Evolutionary conservation across 176 grass and related monocot genomes (phyloP), one percentile per base, ranked within the genome.

Genomic region (Tillandsia leiboldiana): DNA sequence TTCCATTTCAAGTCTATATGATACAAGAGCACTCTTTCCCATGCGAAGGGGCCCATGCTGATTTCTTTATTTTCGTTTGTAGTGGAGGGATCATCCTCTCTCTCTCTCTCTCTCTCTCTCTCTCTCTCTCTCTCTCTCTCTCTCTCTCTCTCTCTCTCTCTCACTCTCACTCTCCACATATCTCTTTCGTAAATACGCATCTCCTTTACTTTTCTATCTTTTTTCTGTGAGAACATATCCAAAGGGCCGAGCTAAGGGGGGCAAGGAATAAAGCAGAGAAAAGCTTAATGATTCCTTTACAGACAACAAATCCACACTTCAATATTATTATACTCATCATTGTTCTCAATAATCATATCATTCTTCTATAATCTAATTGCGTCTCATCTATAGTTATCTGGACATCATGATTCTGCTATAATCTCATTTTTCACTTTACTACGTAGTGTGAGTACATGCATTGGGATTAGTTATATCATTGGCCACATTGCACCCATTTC

Each of bases 1-100:
- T 47, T 54, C 27, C 29, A 57, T 47, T 54, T 15, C 29, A 57
- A 69, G 61, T 79, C 48, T 50, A 75, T 50, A 79, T 49, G 68
- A 75, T 79, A 84, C 76, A 84, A 79, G 53, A 78, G 82, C 82
- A 20, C 76, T 80, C 82, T 84, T 84, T 80, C 77, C 82, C 66
- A 84, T 84, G 82, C 75, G 82, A 66, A 70, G 66, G 51, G 53
- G 75, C 51, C 47, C 75, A 69, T 68, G 12, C 3, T 50, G 22
- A 51, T n/a, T 50, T 69, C 29, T 77, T 59, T 77, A 64, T 62
- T 66, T 15, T 63, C 18, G 48, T 62, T 77, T 69, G 65, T 50
- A 69, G 18, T 69, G 53, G 51, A 61, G 65, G 42, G 29, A 12
- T 18, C 48, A 8, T 9, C 20, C 70, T 27, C 70, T 24, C 24